These are phyloP conservation scores for Dendrothele bispora DNA, from an alignment of 768 basidiomycete genomes.

Conservation along the genomic window DNA sequence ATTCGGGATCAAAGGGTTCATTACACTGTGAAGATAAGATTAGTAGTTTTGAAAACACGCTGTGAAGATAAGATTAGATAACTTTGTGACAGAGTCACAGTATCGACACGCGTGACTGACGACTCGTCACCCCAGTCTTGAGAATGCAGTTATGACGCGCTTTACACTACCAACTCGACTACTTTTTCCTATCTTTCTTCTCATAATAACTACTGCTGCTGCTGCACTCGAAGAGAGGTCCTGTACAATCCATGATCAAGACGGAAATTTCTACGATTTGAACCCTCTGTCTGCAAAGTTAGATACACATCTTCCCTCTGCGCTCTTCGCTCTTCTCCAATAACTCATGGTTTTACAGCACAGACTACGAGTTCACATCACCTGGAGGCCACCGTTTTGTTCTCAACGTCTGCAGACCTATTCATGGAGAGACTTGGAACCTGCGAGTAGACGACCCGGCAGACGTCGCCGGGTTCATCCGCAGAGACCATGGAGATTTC, in stretches of 20 bases:
- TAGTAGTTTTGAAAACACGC: no score
- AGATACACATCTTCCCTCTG: constrained; percentile 12
- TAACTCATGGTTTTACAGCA: constrained; percentile 38
- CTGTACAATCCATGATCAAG: constrained; percentile 60
- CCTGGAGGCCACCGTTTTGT: constrained; percentile 44
- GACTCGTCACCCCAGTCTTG: no score
- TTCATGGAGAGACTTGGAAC: constrained; percentile 59
- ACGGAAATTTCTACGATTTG: constrained; percentile 66
- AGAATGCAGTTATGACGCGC: no score
- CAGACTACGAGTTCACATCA: constrained; percentile 60
- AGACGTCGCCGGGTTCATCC: constrained; percentile 63
- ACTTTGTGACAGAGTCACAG: no score
- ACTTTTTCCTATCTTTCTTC: not conserved
- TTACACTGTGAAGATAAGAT: no score
- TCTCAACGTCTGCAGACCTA: constrained; percentile 66
- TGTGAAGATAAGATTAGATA: no score
- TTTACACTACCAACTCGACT: no score
- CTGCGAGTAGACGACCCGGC: constrained; percentile 48
- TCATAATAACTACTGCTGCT: not conserved
- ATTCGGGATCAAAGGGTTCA: no score
- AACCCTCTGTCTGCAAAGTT: constrained; percentile 61
- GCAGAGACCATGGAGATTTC: constrained; percentile 64
- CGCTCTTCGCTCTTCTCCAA: constrained; percentile 8
- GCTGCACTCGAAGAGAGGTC: constrained; percentile 44
- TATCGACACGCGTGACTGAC: no score